Evolutionary conservation across 805 yeast species (phyloP).

Genomic region (Zygoascus ofunaensis): DNA sequence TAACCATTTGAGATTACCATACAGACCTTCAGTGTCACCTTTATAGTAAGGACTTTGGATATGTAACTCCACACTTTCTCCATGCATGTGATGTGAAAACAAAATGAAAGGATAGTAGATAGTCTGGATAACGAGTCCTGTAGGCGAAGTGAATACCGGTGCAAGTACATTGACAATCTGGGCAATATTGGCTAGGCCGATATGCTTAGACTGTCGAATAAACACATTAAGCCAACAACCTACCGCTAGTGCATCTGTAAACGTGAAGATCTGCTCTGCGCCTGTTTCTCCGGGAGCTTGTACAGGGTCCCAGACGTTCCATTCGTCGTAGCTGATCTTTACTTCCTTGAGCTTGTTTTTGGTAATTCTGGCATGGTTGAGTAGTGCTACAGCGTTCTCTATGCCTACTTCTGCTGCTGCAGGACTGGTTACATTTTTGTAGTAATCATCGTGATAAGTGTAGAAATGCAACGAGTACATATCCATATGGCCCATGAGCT

Average conservation of each 20-base stretch:
- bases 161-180: constrained; percentile 32
- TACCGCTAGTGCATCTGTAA: constrained; percentile 30
- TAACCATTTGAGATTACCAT: constrained; percentile 21
- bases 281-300: too few relatives aligned
- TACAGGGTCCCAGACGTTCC: constrained; percentile 32
- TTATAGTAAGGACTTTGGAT: constrained; percentile 24
- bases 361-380: constrained; percentile 26
- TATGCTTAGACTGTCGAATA: constrained; percentile 25
- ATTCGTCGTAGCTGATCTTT: constrained; percentile 30
- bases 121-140: constrained; percentile 26
- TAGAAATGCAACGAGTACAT: constrained; percentile 30
- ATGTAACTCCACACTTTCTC: constrained; percentile 26
- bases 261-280: constrained; percentile 28
- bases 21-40: constrained; percentile 23
- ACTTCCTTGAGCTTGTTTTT: constrained; percentile 16
- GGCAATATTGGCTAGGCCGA: constrained; percentile 31
- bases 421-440: constrained; percentile 25
- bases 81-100: constrained; percentile 29
- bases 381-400: constrained; percentile 23
- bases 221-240: constrained; percentile 31
- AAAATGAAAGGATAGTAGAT: constrained; percentile 26
- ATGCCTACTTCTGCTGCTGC: constrained; percentile 31
- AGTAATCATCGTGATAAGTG: constrained; percentile 22
- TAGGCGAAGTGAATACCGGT: constrained; percentile 29
- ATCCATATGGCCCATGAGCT: constrained; percentile 23